phyloP scores from a whole-genome alignment of 2,329 filamentous ascomycete genomes.

The Sordariomycetes sp. region DNA sequence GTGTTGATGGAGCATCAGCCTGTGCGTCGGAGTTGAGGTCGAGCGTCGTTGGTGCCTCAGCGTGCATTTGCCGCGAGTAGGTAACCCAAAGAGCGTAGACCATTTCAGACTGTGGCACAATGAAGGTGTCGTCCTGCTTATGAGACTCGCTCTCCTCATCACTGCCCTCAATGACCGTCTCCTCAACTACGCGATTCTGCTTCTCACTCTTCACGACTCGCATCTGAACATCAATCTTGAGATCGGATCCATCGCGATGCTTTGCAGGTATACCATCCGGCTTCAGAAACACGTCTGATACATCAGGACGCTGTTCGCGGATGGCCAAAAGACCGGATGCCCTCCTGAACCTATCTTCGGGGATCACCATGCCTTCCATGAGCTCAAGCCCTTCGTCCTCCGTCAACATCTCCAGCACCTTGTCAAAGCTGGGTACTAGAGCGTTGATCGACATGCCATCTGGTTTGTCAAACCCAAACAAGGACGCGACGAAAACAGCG shows the following conservation, averaged over 20 bases:
- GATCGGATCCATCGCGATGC: constrained; percentile 83
- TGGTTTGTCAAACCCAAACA: constrained; percentile 82
- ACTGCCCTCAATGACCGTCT: constrained; percentile 55
- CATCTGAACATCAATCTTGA: constrained; percentile 95
- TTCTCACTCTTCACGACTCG: constrained; percentile 87
- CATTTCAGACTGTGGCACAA: constrained; percentile 56
- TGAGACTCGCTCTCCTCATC: constrained; percentile 39
- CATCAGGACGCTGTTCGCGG: constrained; percentile 73
- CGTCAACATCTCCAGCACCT: constrained; percentile 68
- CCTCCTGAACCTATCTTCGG: constrained; percentile 89
- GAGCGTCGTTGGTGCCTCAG: constrained; percentile 50
- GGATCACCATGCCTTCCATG: constrained; percentile 90
- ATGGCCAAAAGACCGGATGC: constrained; percentile 78
- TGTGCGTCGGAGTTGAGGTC: constrained; percentile 33
- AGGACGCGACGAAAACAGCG: constrained; percentile 81
- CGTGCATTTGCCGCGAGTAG: constrained; percentile 87
- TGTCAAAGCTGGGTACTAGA: constrained; percentile 80
- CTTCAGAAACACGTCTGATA: constrained; percentile 67
- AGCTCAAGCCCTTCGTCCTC: constrained; percentile 80
- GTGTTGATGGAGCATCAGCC: constrained; percentile 41
- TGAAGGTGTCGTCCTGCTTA: constrained; percentile 31
- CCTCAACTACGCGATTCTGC: constrained; percentile 48
- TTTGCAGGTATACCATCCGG: constrained; percentile 77
- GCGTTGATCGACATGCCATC: constrained; percentile 72
- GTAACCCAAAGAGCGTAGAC: constrained; percentile 97